Evolutionary conservation across 2,329 filamentous ascomycete species (phyloP).

Genomic region (Aspergillus phoenicis): DNA sequence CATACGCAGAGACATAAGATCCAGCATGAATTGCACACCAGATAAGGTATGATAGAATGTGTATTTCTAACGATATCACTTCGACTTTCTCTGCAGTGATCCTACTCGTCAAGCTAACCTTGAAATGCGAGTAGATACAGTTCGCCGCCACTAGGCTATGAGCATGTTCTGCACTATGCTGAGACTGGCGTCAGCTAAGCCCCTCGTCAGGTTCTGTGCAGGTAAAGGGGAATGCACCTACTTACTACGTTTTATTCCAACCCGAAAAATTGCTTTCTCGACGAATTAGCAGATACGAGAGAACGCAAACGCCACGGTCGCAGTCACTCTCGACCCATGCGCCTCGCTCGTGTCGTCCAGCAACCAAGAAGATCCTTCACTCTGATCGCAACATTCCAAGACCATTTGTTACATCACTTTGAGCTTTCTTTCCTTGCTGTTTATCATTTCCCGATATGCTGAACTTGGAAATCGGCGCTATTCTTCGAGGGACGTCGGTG

Average conservation of each 20-base stretch:
- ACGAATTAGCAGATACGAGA: slow-evolving; percentile 48
- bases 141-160: slow-evolving; percentile 77
- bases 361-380: neutral
- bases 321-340: neutral
- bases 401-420: neutral
- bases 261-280: slow-evolving; percentile 71
- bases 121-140: slow-evolving; percentile 60
- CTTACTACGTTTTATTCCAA: slow-evolving; percentile 84
- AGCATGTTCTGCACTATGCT: slow-evolving; percentile 15
- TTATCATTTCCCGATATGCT: neutral
- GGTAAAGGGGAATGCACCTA: slow-evolving; percentile 84
- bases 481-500: neutral
- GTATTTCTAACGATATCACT: neutral
- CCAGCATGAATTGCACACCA: slow-evolving; percentile 79
- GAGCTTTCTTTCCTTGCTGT: neutral
- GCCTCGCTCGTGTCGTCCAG: neutral
- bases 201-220: slow-evolving; percentile 67
- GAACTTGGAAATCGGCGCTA: neutral
- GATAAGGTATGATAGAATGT: slow-evolving; percentile 69
- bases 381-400: neutral
- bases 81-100: neutral
- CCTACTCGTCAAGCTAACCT: slow-evolving; percentile 12
- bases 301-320: neutral
- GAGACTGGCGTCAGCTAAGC: slow-evolving; percentile 23
- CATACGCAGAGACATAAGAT: slow-evolving; percentile 84